Base-by-base conservation (phyloP, 352 stramenopile species). In the Stramenopiles sp. region DNA sequence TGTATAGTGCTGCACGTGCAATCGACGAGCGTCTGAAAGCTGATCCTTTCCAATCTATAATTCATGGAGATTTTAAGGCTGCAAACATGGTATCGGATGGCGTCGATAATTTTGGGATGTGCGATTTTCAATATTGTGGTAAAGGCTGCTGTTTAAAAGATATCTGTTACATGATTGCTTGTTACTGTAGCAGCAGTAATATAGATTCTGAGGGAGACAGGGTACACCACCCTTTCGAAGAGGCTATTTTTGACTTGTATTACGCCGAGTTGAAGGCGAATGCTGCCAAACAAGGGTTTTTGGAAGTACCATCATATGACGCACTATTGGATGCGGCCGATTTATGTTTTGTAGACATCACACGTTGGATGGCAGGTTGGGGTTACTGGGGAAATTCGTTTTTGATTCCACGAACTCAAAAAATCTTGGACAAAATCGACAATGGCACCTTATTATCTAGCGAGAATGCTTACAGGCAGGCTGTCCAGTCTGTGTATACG, bases 101-200 rank as follows among this genome's bases (percentile, higher is more conserved):
- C 22, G 75, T 85, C 14, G 39, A 32, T 8, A 44, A 30, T 30
- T 81, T 88, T 25, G 67, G 80, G 44, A 85, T 90, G 81, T 88
- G 85, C 30, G 87, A 90, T 81, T 90, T 91, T 84, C 87, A 91
- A 75, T 91, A 91, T 83, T 84, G 76, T 76, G 87, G 87, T 0
- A 89, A 85, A 78, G 85, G 83, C 32, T 83, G 84, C 7, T 85
- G 85, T 0, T 83, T 85, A 8, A 81, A 81, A 80, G 87, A 90
- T 85, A 75, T 90, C 14, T 55, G 39, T 55, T 55, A 55, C 39
- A 55, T 55, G 39, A 55, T 55, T 14, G 39, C 39, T 55, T 55
- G 39, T 55, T 55, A 55, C 14, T 55, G 39, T 14, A 55, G 14
- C 14, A 14, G 14, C 14, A 14, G 14, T 55, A 55, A 55, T 55